These are phyloP conservation scores for Dioscorea dumetorum DNA, from an alignment of 106 monocot genomes.

Conservation along the genomic window DNA sequence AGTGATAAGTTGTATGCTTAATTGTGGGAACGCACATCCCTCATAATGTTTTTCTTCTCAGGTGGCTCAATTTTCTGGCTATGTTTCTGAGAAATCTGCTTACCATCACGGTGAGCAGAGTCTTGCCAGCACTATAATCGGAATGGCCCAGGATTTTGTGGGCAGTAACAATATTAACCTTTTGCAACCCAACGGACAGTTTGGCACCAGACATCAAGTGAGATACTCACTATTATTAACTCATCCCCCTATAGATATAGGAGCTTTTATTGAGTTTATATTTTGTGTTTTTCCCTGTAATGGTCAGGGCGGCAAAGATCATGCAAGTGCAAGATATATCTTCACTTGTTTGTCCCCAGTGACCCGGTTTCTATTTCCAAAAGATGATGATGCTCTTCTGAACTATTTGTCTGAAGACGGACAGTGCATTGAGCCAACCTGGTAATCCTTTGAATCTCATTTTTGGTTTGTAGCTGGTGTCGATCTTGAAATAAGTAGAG, in stretches of 20 bases:
- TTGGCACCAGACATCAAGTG: slow-evolving; percentile 86
- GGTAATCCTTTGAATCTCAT: slow-evolving; percentile 30
- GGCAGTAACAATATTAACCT: slow-evolving; percentile 94
- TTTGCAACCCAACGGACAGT: slow-evolving; percentile 76
- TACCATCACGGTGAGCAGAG: slow-evolving; percentile 97
- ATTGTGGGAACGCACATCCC: neutral
- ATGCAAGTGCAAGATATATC: slow-evolving; percentile 81
- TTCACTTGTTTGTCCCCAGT: slow-evolving; percentile 64
- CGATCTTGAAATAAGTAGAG: too few species aligned
- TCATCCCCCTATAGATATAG: neutral
- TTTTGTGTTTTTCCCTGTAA: neutral
- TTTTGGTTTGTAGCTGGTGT: too few species aligned
- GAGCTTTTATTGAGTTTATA: neutral
- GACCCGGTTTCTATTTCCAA: slow-evolving; percentile 78
- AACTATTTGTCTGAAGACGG: slow-evolving; percentile 90
- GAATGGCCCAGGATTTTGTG: slow-evolving; percentile 93
- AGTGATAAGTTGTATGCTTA: neutral
- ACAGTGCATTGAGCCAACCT: slow-evolving; percentile 78
- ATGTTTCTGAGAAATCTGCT: slow-evolving; percentile 96
- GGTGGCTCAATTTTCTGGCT: slow-evolving; percentile 78
- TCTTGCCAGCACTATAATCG: slow-evolving; percentile 72
- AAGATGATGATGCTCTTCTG: slow-evolving; percentile 85
- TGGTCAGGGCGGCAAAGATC: slow-evolving; percentile 92
- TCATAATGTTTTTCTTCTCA: slow-evolving; percentile 1
- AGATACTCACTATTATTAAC: neutral